Evolutionary conservation across 495 filamentous ascomycete genomes (phyloP).

Genomic region (Daldinia childiae): DNA sequence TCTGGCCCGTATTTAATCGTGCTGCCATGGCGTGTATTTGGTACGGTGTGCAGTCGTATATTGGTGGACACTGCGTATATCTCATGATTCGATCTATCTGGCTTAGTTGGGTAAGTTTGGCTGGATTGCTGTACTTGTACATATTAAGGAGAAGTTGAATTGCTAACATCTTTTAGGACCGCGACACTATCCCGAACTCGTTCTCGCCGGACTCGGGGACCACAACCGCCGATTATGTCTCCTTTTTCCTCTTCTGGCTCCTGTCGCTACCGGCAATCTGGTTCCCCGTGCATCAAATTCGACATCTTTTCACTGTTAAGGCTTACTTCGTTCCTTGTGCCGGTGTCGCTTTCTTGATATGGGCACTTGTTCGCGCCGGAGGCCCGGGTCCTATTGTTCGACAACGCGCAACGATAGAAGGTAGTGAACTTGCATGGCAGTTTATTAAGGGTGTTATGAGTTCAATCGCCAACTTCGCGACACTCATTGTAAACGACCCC

Average conservation of each 20-base stretch:
- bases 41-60: slow-evolving; percentile 90
- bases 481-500: slow-evolving; percentile 84
- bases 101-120: slow-evolving; percentile 59
- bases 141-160: background rate
- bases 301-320: slow-evolving; percentile 94
- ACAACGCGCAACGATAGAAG: slow-evolving; percentile 70
- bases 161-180: slow-evolving; percentile 50
- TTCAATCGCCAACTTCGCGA: slow-evolving; percentile 92
- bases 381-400: slow-evolving; percentile 87
- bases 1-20: slow-evolving; percentile 93
- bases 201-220: slow-evolving; percentile 74
- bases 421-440: slow-evolving; percentile 79
- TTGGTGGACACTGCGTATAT: slow-evolving; percentile 82
- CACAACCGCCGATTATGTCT: slow-evolving; percentile 76
- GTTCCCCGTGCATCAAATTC: slow-evolving; percentile 77
- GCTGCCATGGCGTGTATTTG: slow-evolving; percentile 87
- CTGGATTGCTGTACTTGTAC: background rate
- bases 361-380: slow-evolving; percentile 83
- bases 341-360: slow-evolving; percentile 89
- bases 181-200: slow-evolving; percentile 68
- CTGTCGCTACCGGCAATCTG: slow-evolving; percentile 84
- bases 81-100: slow-evolving; percentile 87
- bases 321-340: slow-evolving; percentile 84
- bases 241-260: slow-evolving; percentile 89
- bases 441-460: slow-evolving; percentile 87